phyloP scores from a whole-genome alignment of 345 rosid species.

The Eutrema yunnanense region DNA sequence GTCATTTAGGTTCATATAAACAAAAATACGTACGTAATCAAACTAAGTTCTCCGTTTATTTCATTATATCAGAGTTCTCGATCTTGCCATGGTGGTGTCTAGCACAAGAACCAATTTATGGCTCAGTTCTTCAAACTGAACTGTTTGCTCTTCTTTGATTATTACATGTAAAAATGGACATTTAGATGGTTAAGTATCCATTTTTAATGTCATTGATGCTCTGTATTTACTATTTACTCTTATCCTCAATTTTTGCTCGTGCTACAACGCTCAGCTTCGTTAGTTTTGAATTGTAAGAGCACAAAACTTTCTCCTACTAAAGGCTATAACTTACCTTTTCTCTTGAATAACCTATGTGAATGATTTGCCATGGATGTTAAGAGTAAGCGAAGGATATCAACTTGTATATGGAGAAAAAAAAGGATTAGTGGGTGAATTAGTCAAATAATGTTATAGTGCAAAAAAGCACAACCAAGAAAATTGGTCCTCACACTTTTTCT shows the following conservation, averaged over 20 bases:
- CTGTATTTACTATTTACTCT: not conserved
- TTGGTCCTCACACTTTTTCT: conserved; percentile 3
- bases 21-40: not conserved
- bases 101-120: no score
- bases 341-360: not conserved
- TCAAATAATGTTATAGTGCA: conserved; percentile 10
- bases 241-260: no score
- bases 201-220: not conserved
- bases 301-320: not conserved
- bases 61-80: not conserved
- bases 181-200: not conserved
- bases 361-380: not conserved
- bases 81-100: no score
- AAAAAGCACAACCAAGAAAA: conserved; percentile 9
- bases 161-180: not conserved
- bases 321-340: not conserved
- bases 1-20: not conserved
- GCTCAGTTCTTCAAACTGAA: no score
- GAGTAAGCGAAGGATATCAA: not conserved
- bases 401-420: not conserved
- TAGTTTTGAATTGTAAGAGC: no score
- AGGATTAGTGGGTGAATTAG: conserved; percentile 22
- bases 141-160: not conserved
- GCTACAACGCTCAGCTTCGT: no score
- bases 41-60: not conserved